These are phyloP conservation scores for Leucosporidium scottii DNA, from an alignment of 768 basidiomycete species.

Conservation along the genomic window DNA sequence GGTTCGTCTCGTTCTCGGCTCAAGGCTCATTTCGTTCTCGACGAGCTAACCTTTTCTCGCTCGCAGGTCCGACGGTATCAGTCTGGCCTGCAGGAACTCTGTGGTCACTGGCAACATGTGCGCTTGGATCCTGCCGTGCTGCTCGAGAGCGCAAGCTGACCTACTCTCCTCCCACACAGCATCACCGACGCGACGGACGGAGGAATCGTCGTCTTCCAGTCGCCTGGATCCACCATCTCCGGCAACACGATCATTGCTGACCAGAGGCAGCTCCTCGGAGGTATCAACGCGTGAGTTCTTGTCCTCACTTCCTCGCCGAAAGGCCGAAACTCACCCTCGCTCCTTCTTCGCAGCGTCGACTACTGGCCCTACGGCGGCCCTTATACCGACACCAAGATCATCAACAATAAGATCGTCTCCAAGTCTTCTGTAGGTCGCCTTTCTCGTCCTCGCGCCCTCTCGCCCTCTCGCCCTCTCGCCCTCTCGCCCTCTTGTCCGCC, in stretches of 20 bases:
- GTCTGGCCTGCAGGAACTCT: constrained; percentile 33
- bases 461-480: no score
- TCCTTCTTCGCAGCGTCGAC: constrained; percentile 20
- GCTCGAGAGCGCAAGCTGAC: no score
- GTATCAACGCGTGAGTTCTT: constrained; percentile 26
- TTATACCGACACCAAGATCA: constrained; percentile 30
- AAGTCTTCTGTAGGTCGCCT: not conserved
- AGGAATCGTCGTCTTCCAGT: constrained; percentile 38
- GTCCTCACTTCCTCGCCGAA: no score
- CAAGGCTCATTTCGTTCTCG: no score
- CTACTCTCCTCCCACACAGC: not conserved
- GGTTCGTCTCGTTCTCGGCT: constrained; percentile 8
- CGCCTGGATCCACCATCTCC: constrained; percentile 25
- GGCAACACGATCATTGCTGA: constrained; percentile 35
- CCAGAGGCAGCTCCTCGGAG: constrained; percentile 28
- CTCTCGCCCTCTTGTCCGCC: not conserved
- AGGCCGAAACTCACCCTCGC: no score
- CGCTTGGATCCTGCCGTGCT: not conserved
- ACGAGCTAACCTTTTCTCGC: no score
- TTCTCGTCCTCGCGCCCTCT: no score
- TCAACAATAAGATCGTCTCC: constrained; percentile 27
- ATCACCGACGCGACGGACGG: constrained; percentile 8
- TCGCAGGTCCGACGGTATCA: constrained; percentile 39
- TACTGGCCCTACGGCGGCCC: constrained; percentile 26
- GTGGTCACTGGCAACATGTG: constrained; percentile 35